A percentile compares a stretch with the other conserved stretches of the same genome.
Evolutionary conservation across 1,284 basidiomycete genomes (phyloP).

Genomic region (Sporisorium graminicola): DNA sequence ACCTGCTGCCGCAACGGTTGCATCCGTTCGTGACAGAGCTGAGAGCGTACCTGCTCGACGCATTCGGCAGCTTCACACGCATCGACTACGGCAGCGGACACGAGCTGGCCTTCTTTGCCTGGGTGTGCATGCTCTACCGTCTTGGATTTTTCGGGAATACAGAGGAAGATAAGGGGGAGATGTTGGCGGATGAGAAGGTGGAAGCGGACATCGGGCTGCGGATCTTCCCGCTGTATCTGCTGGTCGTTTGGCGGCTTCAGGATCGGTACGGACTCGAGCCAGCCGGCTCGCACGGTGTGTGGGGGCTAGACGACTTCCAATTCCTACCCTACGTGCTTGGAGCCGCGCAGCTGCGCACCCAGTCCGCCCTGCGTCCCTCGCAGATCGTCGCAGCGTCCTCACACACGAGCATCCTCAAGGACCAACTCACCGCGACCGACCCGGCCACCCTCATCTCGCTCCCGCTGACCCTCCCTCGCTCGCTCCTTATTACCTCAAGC

Average conservation of each 20-base stretch:
- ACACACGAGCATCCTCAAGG: conserved; percentile 9
- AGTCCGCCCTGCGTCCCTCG: conserved; percentile 14
- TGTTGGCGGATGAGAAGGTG: conserved; percentile 9
- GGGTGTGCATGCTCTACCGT: conserved; percentile 58
- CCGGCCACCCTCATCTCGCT: conserved; percentile 19
- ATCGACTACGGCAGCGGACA: conserved; percentile 98
- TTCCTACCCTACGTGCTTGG: conserved; percentile 94
- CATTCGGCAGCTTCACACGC: conserved; percentile 90
- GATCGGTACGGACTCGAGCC: conserved; percentile 92
- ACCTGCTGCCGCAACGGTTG: conserved; percentile 73
- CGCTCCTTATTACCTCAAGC: conserved; percentile 10
- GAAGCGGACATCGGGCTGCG: conserved; percentile 70
- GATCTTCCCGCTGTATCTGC: conserved; percentile 82
- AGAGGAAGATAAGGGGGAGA: not conserved
- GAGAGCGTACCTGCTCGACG: conserved; percentile 81
- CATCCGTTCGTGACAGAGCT: conserved; percentile 75
- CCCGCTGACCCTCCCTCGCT: not conserved
- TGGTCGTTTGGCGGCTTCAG: conserved; percentile 86
- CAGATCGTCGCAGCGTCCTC: conserved; percentile 20
- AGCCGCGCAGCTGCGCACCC: conserved; percentile 81
- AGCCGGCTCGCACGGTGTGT: conserved; percentile 96
- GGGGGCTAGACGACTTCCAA: conserved; percentile 92
- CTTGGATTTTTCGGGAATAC: conserved; percentile 43
- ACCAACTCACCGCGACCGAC: not conserved
- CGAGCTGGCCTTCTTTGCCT: conserved; percentile 73